Base-by-base conservation (phyloP, 345 rosid genomes). In the Lepidium aucheri region DNA sequence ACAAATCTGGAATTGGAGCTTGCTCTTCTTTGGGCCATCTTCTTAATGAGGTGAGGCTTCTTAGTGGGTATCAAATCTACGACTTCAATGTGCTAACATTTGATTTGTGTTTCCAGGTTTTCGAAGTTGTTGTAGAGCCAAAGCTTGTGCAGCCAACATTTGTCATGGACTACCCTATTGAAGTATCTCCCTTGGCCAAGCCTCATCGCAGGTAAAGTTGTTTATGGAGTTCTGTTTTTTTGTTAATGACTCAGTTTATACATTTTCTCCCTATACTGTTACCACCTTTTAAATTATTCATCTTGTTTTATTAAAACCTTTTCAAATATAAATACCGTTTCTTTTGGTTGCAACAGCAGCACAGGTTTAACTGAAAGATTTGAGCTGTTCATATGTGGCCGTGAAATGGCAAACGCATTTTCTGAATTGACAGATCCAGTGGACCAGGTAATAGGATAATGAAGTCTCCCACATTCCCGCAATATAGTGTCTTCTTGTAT, bases 381-480 rank as follows among this genome's bases (percentile, higher is more conserved):
- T 68, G 96, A 94, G 80, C 90, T 94, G 60, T 94, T 94, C 78
- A 85, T 94, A 8, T 88, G 96, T 24, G 96, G 99, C 57, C 95
- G 96, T 42, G 99, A 94, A 79, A 71, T 90, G 81, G 99, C 97
- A 54, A 94, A 94, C 61, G 97, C 96, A 75, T 94, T 94, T 67
- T 90, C 96, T 47, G 98, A 90, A 79, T 72, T 88, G 73, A 94
- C 97, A 39, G 97, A 94, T 82, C 99, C 97, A 6, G 47, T 82
- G 72, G 99, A 94, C 64, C 99, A 94, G 95, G 99, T 86, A 81
- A 39, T 9, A n/a, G 1, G 9, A 8, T 63, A 55, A 5, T 36
- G 20, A 2, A 17, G 6, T 39, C 63, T 60, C 60, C 63, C 51
- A 15, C 17, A 59, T 35, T 51, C 53, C 32, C 8, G 17, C 66